phyloP scores from a whole-genome alignment of 108 stramenopile genomes.

The Aurantiochytrium sp. region DNA sequence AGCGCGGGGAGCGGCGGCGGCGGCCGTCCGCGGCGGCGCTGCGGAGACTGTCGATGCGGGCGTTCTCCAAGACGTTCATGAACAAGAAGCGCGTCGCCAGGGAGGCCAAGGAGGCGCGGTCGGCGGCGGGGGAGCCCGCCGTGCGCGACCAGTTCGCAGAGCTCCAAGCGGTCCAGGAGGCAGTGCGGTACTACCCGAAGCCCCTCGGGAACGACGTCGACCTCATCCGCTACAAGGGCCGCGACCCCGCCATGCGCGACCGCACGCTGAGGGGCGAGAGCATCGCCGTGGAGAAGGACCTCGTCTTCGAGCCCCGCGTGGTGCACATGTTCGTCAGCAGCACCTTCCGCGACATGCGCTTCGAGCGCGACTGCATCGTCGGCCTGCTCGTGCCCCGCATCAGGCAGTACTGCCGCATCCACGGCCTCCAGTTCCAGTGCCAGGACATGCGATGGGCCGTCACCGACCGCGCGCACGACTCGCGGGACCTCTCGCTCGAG shows the following conservation, averaged over 20 bases:
- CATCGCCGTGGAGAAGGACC: not conserved
- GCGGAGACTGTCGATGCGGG: not conserved
- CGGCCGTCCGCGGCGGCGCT: not conserved
- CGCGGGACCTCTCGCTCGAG: not conserved
- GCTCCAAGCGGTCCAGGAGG: not conserved
- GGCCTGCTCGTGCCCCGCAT: not conserved
- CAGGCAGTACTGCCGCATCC: not conserved
- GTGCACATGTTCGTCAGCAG: not conserved
- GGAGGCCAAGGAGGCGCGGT: not conserved
- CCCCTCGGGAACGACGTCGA: not conserved
- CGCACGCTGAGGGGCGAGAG: not conserved
- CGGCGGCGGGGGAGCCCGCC: not conserved
- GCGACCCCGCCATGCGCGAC: not conserved
- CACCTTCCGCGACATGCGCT: not conserved
- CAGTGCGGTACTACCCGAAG: not conserved
- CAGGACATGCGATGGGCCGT: slow-evolving; percentile 18
- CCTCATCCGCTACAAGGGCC: not conserved
- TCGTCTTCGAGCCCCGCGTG: not conserved
- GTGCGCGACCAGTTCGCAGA: not conserved
- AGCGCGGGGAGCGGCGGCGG: not conserved
- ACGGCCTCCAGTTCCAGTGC: not conserved
- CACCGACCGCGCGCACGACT: not conserved
- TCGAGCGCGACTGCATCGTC: not conserved
- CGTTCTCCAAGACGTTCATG: not conserved
- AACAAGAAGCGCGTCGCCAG: not conserved